These are phyloP conservation scores for Boeremia exigua DNA, from an alignment of 2,329 filamentous ascomycete genomes.

Conservation along the genomic window DNA sequence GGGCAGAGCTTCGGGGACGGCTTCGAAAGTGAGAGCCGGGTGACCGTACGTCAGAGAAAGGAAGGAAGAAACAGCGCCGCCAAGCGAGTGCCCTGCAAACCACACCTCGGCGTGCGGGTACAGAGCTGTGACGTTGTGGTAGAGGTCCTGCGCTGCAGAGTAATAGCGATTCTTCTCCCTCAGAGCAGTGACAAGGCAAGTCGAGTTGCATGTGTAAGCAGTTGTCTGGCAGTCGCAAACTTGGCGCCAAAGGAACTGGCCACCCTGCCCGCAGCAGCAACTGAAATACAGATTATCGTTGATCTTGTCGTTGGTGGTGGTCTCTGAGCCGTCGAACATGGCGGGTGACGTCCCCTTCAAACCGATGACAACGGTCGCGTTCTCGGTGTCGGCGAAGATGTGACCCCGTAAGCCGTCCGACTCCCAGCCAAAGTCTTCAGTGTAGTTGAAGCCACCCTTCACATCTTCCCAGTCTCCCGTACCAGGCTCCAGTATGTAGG, in stretches of 20 bases:
- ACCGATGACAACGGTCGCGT: constrained; percentile 87
- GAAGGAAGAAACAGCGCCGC: constrained; percentile 86
- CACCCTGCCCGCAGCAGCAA: constrained; percentile 95
- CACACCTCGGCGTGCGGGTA: constrained; percentile 87
- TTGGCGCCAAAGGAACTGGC: constrained; percentile 86
- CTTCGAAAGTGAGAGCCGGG: constrained; percentile 91
- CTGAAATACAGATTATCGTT: constrained; percentile 99
- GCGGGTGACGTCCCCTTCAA: constrained; percentile 89
- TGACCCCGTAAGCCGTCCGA: constrained; percentile 88
- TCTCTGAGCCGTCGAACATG: constrained; percentile 95
- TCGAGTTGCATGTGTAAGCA: constrained; percentile 90
- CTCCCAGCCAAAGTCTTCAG: constrained; percentile 91
- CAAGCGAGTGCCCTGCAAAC: constrained; percentile 91
- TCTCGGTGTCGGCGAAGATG: constrained; percentile 84
- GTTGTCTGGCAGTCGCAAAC: constrained; percentile 91
- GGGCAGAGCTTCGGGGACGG: constrained; percentile 87
- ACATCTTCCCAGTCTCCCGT: constrained; percentile 77
- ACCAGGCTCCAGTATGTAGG: constrained; percentile 77
- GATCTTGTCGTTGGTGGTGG: constrained; percentile 94
- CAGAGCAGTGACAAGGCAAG: constrained; percentile 79
- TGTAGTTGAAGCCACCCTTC: constrained; percentile 79
- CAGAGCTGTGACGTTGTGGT: constrained; percentile 86
- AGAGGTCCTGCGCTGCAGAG: constrained; percentile 84
- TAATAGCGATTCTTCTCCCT: constrained; percentile 90
- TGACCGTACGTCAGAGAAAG: constrained; percentile 89